Evolutionary conservation across 805 yeast species (phyloP).

Genomic region (Wickerhamomyces queroliae): DNA sequence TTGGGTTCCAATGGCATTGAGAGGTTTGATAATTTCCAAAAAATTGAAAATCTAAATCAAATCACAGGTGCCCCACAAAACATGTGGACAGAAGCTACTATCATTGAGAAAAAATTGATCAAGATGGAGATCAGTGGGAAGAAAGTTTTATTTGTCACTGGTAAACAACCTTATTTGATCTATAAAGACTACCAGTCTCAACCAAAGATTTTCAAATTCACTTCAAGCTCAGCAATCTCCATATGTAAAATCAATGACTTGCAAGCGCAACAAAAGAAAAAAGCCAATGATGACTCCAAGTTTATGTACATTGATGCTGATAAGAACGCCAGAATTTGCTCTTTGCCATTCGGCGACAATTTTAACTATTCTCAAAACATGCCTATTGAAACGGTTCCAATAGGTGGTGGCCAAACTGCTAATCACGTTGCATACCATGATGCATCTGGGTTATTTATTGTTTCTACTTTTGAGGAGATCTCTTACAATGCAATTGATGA

Average conservation of each 20-base stretch:
- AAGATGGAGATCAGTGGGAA: conserved; percentile 53
- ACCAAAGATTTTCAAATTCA: conserved; percentile 63
- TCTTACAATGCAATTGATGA: conserved; percentile 69
- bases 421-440: conserved; percentile 68
- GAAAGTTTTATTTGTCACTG: conserved; percentile 64
- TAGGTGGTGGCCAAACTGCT: conserved; percentile 63
- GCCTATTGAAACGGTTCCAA: conserved; percentile 46
- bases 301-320: conserved; percentile 67
- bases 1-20: conserved; percentile 17
- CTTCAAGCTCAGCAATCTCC: conserved; percentile 60
- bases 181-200: conserved; percentile 57
- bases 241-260: conserved; percentile 44
- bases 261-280: conserved; percentile 3
- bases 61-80: conserved; percentile 80
- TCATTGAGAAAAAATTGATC: conserved; percentile 60
- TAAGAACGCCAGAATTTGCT: conserved; percentile 56
- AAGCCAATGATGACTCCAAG: conserved; percentile 19
- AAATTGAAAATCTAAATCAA: conserved; percentile 33
- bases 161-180: conserved; percentile 64
- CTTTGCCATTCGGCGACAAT: conserved; percentile 26
- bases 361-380: conserved; percentile 53
- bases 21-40: conserved; percentile 35
- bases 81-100: conserved; percentile 55
- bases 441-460: conserved; percentile 51
- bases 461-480: conserved; percentile 53